A percentile compares a stretch with the other conserved stretches of the same genome.
Evolutionary conservation across 2,329 filamentous ascomycete species (phyloP).

Genomic region (Cladosporium oxysporum): DNA sequence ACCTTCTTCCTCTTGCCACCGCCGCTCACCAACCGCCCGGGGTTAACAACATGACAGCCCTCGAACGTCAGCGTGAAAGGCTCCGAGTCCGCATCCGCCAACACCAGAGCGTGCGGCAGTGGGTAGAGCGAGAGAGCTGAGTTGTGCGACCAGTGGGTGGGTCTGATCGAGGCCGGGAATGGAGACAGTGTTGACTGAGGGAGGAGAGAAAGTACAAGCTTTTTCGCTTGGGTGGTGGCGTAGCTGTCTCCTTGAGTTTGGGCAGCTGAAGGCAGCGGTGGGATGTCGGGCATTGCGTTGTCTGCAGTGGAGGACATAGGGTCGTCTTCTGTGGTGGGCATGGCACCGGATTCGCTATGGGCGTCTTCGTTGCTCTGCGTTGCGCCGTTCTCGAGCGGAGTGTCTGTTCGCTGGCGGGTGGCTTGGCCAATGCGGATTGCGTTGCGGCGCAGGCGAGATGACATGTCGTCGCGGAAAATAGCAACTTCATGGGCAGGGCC

Average conservation of each 20-base stretch:
- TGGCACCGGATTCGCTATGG: conserved; percentile 33
- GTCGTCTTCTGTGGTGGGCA: conserved; percentile 25
- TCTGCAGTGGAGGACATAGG: not conserved
- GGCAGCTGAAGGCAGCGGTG: not conserved
- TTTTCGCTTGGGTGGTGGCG: conserved; percentile 33
- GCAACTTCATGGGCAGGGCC: conserved; percentile 86
- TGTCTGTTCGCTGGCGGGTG: conserved; percentile 40
- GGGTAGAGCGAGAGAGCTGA: conserved; percentile 80
- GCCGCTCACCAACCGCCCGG: conserved; percentile 67
- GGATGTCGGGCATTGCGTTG: conserved; percentile 6
- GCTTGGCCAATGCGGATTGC: conserved; percentile 68
- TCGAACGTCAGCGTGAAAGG: conserved; percentile 90
- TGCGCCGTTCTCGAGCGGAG: conserved; percentile 7
- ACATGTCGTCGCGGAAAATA: conserved; percentile 83
- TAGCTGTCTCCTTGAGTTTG: not conserved
- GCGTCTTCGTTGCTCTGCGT: conserved; percentile 24
- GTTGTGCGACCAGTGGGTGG: conserved; percentile 86
- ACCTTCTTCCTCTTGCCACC: conserved; percentile 65
- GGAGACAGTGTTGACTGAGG: conserved; percentile 89
- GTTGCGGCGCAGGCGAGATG: conserved; percentile 73
- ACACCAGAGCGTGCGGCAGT: conserved; percentile 76
- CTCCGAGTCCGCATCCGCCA: conserved; percentile 79
- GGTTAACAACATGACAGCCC: conserved; percentile 94
- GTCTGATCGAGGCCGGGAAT: conserved; percentile 76
- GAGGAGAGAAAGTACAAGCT: conserved; percentile 81